Percentiles rank a stretch among this genome's conserved stretches.
Evolutionary conservation across 2,329 filamentous ascomycete genomes (phyloP).

Genomic region (Aspergillus udagawae): DNA sequence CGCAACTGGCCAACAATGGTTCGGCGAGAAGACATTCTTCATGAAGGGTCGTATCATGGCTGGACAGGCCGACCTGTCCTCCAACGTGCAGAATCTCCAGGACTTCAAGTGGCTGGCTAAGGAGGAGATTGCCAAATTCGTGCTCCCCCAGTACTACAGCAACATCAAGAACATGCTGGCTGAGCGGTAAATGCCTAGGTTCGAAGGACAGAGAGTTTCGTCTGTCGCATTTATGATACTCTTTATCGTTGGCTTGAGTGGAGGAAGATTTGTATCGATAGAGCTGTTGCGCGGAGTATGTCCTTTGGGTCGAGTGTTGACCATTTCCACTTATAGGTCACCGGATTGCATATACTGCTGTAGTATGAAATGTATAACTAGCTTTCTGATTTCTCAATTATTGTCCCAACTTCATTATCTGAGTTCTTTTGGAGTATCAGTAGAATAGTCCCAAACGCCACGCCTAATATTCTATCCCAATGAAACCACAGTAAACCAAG

Average conservation of each 20-base stretch:
- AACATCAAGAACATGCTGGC: conserved; percentile 79
- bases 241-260: neutral
- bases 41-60: conserved; percentile 96
- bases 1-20: conserved; percentile 36
- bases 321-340: conserved; percentile 12
- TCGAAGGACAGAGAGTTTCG: conserved; percentile 1
- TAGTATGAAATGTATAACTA: conserved; percentile 38
- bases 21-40: conserved; percentile 86
- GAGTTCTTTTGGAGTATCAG: neutral
- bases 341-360: conserved; percentile 34
- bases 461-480: conserved; percentile 2
- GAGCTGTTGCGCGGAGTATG: conserved; percentile 2
- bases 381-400: conserved; percentile 21
- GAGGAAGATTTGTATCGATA: conserved; percentile 11
- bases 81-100: conserved; percentile 66
- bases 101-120: conserved; percentile 93
- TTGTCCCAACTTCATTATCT: conserved; percentile 1
- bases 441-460: conserved; percentile 8
- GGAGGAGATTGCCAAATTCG: conserved; percentile 71
- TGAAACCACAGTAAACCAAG: neutral
- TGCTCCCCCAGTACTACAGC: conserved; percentile 67
- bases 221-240: neutral
- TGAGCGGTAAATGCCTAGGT: conserved; percentile 55
- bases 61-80: conserved; percentile 77
- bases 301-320: neutral